phyloP scores from a whole-genome alignment of 768 basidiomycete genomes.

The Auriculariales sp. region DNA sequence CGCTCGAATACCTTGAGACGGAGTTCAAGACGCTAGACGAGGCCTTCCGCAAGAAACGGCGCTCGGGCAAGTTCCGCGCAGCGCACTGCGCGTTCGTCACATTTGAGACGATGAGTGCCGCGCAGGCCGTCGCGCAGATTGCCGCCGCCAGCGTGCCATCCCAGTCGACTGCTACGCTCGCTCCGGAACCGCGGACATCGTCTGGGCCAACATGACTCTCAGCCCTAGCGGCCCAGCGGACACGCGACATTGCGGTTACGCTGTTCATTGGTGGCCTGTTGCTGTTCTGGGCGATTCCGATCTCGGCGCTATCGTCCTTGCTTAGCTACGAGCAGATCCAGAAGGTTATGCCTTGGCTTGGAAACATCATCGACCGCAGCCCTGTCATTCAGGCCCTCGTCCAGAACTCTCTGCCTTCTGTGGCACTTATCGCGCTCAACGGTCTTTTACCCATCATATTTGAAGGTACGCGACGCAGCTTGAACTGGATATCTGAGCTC shows the following conservation, averaged over 20 bases:
- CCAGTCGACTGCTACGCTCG: constrained; percentile 53
- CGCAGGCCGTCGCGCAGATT: constrained; percentile 84
- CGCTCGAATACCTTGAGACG: constrained; percentile 74
- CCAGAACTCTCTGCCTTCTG: constrained; percentile 85
- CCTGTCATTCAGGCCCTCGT: constrained; percentile 73
- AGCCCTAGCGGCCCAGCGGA: constrained; percentile 38
- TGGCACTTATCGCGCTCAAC: constrained; percentile 84
- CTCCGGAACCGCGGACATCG: constrained; percentile 93
- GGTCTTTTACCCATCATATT: constrained; percentile 77
- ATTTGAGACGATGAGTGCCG: constrained; percentile 88
- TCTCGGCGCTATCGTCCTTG: constrained; percentile 71
- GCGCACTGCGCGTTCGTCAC: constrained; percentile 88
- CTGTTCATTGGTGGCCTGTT: constrained; percentile 56
- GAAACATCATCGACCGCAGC: constrained; percentile 67
- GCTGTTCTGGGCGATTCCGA: constrained; percentile 88
- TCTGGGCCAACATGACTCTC: constrained; percentile 82
- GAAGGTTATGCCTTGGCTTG: constrained; percentile 78
- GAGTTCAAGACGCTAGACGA: constrained; percentile 75
- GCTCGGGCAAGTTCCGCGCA: constrained; percentile 62
- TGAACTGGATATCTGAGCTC: too few species aligned
- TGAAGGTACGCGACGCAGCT: too few species aligned
- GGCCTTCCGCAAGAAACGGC: constrained; percentile 54
- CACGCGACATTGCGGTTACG: constrained; percentile 61
- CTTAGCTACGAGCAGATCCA: constrained; percentile 91
- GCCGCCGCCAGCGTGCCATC: constrained; percentile 59